These are phyloP conservation scores for Fistulinella prunicolor DNA, from an alignment of 768 basidiomycete species.

Conservation along the genomic window DNA sequence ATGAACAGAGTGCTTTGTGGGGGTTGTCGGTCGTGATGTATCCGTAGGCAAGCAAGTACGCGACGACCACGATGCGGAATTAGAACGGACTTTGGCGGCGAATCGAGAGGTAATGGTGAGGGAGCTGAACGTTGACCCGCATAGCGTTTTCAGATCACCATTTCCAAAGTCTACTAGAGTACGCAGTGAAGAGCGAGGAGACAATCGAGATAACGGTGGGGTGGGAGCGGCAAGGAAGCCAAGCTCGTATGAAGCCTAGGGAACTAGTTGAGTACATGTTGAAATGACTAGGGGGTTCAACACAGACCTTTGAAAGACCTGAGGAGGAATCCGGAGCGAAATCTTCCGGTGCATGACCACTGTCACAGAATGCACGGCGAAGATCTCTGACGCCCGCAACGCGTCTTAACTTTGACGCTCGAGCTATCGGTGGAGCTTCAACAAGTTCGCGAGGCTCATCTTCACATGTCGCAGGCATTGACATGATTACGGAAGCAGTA, in stretches of 20 bases:
- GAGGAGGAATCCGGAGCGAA: constrained; percentile 5
- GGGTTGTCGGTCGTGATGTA: constrained; percentile 3
- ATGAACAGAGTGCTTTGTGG: constrained; percentile 7
- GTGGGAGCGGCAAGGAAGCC: constrained; percentile 12
- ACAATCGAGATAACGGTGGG: constrained; percentile 4
- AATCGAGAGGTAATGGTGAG: constrained; percentile 19
- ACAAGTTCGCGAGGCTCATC: constrained; percentile 1
- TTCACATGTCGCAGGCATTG: constrained; percentile 29
- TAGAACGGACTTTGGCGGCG: constrained; percentile 9
- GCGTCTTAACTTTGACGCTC: constrained; percentile 21
- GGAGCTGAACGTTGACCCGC: constrained; percentile 19
- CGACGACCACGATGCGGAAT: constrained; percentile 5
- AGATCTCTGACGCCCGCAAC: constrained; percentile 22
- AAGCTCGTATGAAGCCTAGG: constrained; percentile 23
- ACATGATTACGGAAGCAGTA: constrained; percentile 24
- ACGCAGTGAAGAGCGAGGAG: constrained; percentile 22
- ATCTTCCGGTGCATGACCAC: constrained; percentile 5
- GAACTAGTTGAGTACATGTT: not conserved
- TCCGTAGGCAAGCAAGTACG: constrained; percentile 4
- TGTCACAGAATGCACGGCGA: constrained; percentile 23
- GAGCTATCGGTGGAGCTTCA: not conserved
- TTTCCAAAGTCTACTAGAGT: constrained; percentile 23
- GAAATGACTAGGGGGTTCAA: not conserved
- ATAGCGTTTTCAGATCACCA: constrained; percentile 19
- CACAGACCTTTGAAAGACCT: constrained; percentile 19